Percentiles rank a stretch among this genome's conserved stretches.
These are phyloP conservation scores for Hemisphaericaspora xylanilytica DNA, from an alignment of 1,139 yeast species.

Conservation along the genomic window DNA sequence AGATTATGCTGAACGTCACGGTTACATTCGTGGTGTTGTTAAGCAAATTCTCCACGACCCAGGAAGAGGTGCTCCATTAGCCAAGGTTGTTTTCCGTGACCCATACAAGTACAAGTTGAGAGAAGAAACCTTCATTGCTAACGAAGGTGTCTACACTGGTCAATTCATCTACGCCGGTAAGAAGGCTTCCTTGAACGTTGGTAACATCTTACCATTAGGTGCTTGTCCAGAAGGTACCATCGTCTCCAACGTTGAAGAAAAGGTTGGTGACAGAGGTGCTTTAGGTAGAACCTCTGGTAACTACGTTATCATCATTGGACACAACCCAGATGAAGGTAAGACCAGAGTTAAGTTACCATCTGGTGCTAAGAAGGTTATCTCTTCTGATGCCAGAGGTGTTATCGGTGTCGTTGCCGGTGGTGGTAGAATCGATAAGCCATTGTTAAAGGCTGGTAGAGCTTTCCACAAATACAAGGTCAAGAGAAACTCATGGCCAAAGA, in stretches of 20 bases:
- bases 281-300: conserved; percentile 99
- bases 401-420: conserved; percentile 99
- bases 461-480: conserved; percentile 98
- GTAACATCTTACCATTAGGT: conserved; percentile 96
- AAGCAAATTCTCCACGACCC: conserved; percentile 99
- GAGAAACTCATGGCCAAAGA: conserved; percentile 99
- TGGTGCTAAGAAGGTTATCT: conserved; percentile 95
- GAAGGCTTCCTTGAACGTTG: conserved; percentile 96
- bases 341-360: conserved; percentile 99
- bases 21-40: conserved; percentile 98
- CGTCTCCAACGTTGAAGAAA: conserved; percentile 97
- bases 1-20: conserved; percentile 99
- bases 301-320: conserved; percentile 98
- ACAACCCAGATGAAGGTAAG: conserved; percentile 98
- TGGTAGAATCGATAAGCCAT: conserved; percentile 99
- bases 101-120: conserved; percentile 98
- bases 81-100: conserved; percentile 98
- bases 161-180: conserved; percentile 99
- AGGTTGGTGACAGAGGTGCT: conserved; percentile 99
- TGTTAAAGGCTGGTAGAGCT: conserved; percentile 99
- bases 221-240: conserved; percentile 99
- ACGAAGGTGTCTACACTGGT: conserved; percentile 99
- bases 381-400: conserved; percentile 98
- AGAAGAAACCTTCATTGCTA: conserved; percentile 98
- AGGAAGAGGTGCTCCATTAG: conserved; percentile 99